These are phyloP conservation scores for Butyriboletus loyo DNA, from an alignment of 768 basidiomycete genomes.

Conservation along the genomic window DNA sequence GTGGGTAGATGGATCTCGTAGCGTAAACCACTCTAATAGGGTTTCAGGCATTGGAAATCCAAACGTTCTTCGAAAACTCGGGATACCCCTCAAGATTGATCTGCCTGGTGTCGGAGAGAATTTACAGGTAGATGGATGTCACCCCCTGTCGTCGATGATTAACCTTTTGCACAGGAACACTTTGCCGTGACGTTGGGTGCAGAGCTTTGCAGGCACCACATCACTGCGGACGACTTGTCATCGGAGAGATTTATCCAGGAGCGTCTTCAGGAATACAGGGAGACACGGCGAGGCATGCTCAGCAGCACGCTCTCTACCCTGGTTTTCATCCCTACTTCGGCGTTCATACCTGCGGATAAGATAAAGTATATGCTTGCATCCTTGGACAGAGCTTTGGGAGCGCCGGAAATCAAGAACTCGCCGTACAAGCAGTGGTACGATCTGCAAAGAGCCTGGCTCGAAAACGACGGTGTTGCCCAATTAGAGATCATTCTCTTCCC, in stretches of 20 bases:
- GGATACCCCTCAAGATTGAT: slow-evolving; percentile 30
- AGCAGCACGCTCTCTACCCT: slow-evolving; percentile 16
- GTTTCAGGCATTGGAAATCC: slow-evolving; percentile 12
- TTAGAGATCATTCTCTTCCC: slow-evolving; percentile 16
- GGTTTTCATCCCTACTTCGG: slow-evolving; percentile 10
- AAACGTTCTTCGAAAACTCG: slow-evolving; percentile 5
- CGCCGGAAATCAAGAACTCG: slow-evolving; percentile 9
- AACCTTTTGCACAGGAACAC: slow-evolving; percentile 10
- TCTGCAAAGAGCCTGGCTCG: slow-evolving; percentile 15
- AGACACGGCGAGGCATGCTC: slow-evolving; percentile 7
- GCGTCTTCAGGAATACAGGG: slow-evolving; percentile 10
- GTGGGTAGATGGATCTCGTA: not conserved
- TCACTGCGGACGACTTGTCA: slow-evolving; percentile 13
- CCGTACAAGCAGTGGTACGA: slow-evolving; percentile 12
- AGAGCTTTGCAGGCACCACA: slow-evolving; percentile 9
- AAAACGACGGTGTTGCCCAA: slow-evolving; percentile 15
- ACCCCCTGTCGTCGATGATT: not conserved
- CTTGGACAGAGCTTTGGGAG: slow-evolving; percentile 5
- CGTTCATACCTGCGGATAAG: slow-evolving; percentile 12
- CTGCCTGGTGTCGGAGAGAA: slow-evolving; percentile 38
- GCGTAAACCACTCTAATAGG: not conserved
- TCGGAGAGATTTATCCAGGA: slow-evolving; percentile 6
- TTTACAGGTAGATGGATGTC: slow-evolving; percentile 20
- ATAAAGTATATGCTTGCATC: slow-evolving; percentile 6
- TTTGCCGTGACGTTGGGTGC: slow-evolving; percentile 11